phyloP scores from a whole-genome alignment of 345 rosid genomes.

The Eucalyptus globulus region DNA sequence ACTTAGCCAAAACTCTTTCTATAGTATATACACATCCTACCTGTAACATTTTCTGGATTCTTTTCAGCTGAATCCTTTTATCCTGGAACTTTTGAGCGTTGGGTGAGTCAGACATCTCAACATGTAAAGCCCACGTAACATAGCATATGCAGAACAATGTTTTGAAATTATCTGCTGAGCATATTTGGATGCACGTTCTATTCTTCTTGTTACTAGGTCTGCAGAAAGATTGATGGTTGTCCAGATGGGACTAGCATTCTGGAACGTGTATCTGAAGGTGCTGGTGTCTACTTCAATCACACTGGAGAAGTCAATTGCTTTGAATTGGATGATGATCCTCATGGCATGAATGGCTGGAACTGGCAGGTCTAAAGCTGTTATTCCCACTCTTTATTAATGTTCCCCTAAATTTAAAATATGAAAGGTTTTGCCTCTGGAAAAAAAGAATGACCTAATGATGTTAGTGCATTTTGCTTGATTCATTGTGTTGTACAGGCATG shows the following conservation, averaged over 20 bases:
- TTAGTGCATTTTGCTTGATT: not conserved
- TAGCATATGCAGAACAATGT: not conserved
- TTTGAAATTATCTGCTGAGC: not conserved
- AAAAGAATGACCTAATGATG: not conserved
- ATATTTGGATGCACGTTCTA: not conserved
- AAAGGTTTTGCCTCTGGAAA: not conserved
- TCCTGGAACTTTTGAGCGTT: not conserved
- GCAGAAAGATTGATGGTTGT: conserved; percentile 63
- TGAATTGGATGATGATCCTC: conserved; percentile 91
- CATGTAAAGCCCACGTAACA: not conserved
- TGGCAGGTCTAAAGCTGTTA: conserved; percentile 57
- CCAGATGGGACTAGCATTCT: conserved; percentile 33
- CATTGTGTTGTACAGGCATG: conserved; percentile 43
- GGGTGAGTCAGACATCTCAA: not conserved
- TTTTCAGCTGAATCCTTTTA: not conserved
- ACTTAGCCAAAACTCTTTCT: not conserved
- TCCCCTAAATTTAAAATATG: not conserved
- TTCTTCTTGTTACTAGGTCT: conserved; percentile 29
- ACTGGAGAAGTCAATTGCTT: conserved; percentile 68
- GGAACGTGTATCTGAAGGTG: conserved; percentile 67
- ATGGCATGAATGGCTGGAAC: conserved; percentile 85
- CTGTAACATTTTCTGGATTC: not conserved
- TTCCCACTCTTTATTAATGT: not conserved
- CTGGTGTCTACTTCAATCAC: conserved; percentile 65
- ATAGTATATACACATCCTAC: not conserved